Percentiles rank a stretch among this genome's conserved stretches.
Evolutionary conservation across 139 green algal genomes (phyloP).

Genomic region (Deuterostichococcus epilithicus): DNA sequence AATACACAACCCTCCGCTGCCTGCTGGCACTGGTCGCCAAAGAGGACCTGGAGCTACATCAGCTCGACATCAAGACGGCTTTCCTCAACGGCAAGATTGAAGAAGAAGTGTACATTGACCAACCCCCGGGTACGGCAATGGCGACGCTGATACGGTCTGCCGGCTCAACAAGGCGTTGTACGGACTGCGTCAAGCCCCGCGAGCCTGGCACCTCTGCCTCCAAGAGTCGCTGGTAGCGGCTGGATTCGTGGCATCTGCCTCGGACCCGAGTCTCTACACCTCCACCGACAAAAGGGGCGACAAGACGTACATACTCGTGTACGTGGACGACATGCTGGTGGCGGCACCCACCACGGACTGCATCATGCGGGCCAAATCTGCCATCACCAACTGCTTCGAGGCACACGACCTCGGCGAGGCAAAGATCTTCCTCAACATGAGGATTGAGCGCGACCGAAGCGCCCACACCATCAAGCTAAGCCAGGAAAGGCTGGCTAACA

Average conservation of each 20-base stretch:
- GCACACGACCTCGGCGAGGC: too few relatives aligned
- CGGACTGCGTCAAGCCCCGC: constrained; percentile 41
- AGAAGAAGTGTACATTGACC: constrained; percentile 23
- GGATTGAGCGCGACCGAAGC: constrained; percentile 14
- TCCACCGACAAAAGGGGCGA: too few relatives aligned
- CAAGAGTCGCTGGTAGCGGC: too few relatives aligned
- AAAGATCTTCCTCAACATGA: constrained; percentile 25
- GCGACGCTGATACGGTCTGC: neutral
- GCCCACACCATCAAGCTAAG: constrained; percentile 21
- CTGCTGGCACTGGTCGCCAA: constrained; percentile 21
- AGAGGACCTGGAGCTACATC: constrained; percentile 33
- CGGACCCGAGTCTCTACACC: constrained; percentile 1
- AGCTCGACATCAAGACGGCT: constrained; percentile 54
- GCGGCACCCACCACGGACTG: too few relatives aligned
- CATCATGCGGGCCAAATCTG: too few relatives aligned
- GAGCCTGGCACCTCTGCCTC: constrained; percentile 51
- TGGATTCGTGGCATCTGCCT: too few relatives aligned
- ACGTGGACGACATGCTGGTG: too few relatives aligned
- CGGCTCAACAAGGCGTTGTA: constrained; percentile 36
- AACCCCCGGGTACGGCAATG: constrained; percentile 15
- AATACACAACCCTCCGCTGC: neutral
- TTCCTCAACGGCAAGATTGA: constrained; percentile 48
- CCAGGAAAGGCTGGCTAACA: constrained; percentile 3
- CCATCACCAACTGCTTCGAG: too few relatives aligned
- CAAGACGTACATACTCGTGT: too few relatives aligned